phyloP scores from a whole-genome alignment of 75 land plant species.

The Cryptomeria japonica region DNA sequence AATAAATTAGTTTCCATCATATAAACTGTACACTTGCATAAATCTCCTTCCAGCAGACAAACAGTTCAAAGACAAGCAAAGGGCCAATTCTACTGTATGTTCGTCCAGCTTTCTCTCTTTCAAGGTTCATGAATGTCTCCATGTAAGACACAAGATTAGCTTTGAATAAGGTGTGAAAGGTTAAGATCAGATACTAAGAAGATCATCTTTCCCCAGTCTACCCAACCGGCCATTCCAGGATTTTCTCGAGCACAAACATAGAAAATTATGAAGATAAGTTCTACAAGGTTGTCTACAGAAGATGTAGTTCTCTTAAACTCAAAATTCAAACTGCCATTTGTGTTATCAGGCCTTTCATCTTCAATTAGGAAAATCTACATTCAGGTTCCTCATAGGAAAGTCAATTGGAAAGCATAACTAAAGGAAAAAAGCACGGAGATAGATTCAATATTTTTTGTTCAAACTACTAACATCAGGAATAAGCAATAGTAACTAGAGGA shows the following conservation, averaged over 20 bases:
- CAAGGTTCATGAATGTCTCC: neutral
- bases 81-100: neutral
- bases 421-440: neutral
- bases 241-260: neutral
- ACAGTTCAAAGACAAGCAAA: neutral
- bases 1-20: neutral
- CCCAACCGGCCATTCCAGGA: too few species aligned
- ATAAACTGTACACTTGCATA: neutral
- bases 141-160: neutral
- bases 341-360: too few species aligned
- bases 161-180: neutral
- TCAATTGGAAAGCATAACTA: too few species aligned
- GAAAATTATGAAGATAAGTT: neutral
- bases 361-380: too few species aligned
- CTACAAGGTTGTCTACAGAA: neutral
- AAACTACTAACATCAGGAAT: neutral
- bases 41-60: neutral
- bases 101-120: neutral
- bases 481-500: too few species aligned
- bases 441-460: neutral
- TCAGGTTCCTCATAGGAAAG: too few species aligned
- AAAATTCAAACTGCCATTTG: too few species aligned
- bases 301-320: neutral
- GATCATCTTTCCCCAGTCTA: neutral
- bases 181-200: neutral